Evolutionary conservation across 108 stramenopile genomes (phyloP).

Genomic region (Conticribra guillardii): DNA sequence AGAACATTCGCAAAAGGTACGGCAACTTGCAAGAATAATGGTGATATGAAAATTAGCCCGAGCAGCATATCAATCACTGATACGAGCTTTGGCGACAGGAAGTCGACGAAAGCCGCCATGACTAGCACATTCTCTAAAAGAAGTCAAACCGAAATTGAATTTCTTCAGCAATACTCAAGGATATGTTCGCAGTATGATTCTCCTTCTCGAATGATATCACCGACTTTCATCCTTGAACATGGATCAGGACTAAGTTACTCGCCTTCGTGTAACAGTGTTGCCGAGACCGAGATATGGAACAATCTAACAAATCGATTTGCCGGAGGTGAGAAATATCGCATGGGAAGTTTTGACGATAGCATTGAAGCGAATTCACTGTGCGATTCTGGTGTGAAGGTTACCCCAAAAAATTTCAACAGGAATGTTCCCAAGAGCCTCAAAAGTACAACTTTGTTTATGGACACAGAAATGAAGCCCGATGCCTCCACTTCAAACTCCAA

Average conservation of each 20-base stretch:
- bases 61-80: too few relatives aligned
- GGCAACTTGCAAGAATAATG: too few relatives aligned
- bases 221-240: neutral
- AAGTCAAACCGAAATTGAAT: too few relatives aligned
- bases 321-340: neutral
- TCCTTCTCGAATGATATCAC: neutral
- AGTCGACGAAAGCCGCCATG: too few relatives aligned
- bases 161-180: too few relatives aligned
- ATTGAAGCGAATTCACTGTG: neutral
- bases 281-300: slow-evolving; percentile 15
- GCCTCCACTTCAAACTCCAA: neutral
- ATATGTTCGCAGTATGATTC: too few relatives aligned
- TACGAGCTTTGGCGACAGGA: too few relatives aligned
- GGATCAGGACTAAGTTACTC: neutral
- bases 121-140: too few relatives aligned
- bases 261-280: slow-evolving; percentile 15
- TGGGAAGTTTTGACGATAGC: slow-evolving; percentile 1
- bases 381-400: neutral
- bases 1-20: neutral
- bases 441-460: too few relatives aligned
- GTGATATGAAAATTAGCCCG: too few relatives aligned
- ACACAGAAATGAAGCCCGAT: too few relatives aligned
- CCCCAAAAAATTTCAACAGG: neutral
- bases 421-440: too few relatives aligned
- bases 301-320: slow-evolving; percentile 9